phyloP scores from a whole-genome alignment of 805 yeast genomes.

The Tetrapisispora phaffii region DNA sequence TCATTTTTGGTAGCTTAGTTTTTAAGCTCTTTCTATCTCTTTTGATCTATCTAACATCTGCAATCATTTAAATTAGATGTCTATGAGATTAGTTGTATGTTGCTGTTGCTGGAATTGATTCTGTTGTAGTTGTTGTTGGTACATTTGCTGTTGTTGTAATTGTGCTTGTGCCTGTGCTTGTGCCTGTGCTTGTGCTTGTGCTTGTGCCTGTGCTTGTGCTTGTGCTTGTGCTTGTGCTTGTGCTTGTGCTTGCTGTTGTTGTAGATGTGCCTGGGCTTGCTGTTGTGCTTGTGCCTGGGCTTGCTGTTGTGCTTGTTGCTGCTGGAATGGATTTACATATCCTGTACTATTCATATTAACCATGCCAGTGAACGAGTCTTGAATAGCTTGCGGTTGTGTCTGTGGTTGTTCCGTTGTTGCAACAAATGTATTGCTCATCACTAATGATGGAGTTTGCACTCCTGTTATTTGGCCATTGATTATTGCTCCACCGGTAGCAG shows the following conservation, averaged over 20 bases:
- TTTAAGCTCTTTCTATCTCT: too few relatives aligned
- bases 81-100: conserved; percentile 22
- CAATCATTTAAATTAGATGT: conserved; percentile 17
- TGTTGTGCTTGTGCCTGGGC: conserved; percentile 9
- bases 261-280: conserved; percentile 5
- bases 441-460: conserved; percentile 2
- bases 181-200: conserved; percentile 11
- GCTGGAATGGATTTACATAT: conserved; percentile 1
- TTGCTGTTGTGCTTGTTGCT: conserved; percentile 3
- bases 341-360: neutral
- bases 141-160: neutral
- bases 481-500: neutral
- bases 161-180: conserved; percentile 2
- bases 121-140: conserved; percentile 2
- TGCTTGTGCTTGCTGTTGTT: conserved; percentile 6
- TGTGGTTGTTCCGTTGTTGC: neutral
- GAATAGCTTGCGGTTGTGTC: conserved; percentile 1
- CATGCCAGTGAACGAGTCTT: conserved; percentile 3
- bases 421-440: conserved; percentile 1
- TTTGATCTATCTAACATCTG: too few relatives aligned
- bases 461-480: neutral
- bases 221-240: conserved; percentile 6
- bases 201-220: conserved; percentile 9
- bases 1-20: neutral
- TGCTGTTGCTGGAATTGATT: conserved; percentile 4